Base-by-base conservation (phyloP, 2,329 filamentous ascomycete species). In the Venturia effusa region DNA sequence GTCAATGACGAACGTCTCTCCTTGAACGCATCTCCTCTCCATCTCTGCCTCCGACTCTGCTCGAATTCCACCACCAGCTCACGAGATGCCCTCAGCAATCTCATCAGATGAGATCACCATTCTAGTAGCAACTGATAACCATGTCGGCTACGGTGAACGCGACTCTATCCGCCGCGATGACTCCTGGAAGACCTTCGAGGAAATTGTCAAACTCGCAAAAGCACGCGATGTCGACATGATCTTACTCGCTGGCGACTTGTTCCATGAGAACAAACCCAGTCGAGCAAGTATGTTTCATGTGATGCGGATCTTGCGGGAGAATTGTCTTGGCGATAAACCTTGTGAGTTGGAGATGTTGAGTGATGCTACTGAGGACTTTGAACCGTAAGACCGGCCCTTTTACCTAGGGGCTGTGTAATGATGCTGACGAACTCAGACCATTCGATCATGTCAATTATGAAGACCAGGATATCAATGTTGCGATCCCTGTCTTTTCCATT, bases 381-480 rank as follows among this genome's bases (percentile, higher is more conserved):
- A 91, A 66, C 89, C 89, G 73, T 74, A 68, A 67, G 57, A 62
- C 39, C 61, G 30, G 22, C 10, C 48, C 41, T 15, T 22, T 19
- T 64, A 27, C 8, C 8, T 17, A 17, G 3, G 22, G 27, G 5
- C 13, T 41, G n/a, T n/a, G n/a, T 15, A 15, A 32, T 39, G 22
- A 61, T 39, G 48, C 59, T 67, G 59, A 68, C 13, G 39, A 34
- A 39, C 57, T 24, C 63, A 79, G 80, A 7, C 87, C 91, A 0
- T 96, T 97, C 72, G 88, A 91, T 61, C 89, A 97, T 74, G 93
- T 96, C 76, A 99, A 99, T 76, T 99, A 99, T 76, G 92, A 97
- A 75, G 94, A 99, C 71, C 86, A 90, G 30, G 91, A 99, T 70
- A 97, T 99, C 75, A 99, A 99, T 71, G 86, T 99, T 66, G 90